Evolutionary conservation across 2,329 filamentous ascomycete species (phyloP).

Genomic region (Hymenoscyphus fructigenus): DNA sequence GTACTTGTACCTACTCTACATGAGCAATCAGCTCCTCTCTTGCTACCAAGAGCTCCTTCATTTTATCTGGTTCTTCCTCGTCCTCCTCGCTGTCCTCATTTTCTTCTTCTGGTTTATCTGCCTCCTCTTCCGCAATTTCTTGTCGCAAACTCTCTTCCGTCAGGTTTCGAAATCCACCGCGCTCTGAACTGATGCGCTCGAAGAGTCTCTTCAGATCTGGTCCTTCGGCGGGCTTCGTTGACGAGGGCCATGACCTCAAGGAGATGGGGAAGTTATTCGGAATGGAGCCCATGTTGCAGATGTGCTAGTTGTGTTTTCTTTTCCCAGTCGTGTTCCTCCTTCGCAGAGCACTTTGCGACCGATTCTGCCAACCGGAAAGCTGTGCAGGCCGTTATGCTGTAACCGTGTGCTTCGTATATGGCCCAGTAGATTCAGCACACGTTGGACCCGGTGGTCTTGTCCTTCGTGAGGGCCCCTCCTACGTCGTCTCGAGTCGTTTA

Average conservation of each 20-base stretch:
- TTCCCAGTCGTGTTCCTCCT: neutral
- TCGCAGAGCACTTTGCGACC: neutral
- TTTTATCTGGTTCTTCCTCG: conserved; percentile 41
- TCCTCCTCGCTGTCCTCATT: conserved; percentile 46
- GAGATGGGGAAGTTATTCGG: conserved; percentile 51
- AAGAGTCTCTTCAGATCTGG: conserved; percentile 73
- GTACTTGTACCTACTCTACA: conserved; percentile 50
- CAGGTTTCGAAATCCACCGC: conserved; percentile 78
- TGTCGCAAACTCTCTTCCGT: conserved; percentile 70
- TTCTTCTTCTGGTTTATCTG: conserved; percentile 39
- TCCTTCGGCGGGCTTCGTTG: conserved; percentile 47
- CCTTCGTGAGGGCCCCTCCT: neutral
- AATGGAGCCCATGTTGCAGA: conserved; percentile 36
- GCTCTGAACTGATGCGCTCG: conserved; percentile 72
- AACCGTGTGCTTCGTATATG: neutral
- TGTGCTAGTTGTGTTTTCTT: conserved; percentile 1
- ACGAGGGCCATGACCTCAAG: conserved; percentile 60
- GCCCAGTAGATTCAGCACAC: neutral
- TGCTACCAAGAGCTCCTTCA: conserved; percentile 42
- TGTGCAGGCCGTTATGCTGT: neutral
- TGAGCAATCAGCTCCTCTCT: conserved; percentile 57
- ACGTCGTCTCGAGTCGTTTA: neutral
- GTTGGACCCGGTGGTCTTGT: neutral
- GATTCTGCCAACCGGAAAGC: neutral
- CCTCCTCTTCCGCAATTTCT: conserved; percentile 56